Evolutionary conservation across 2,329 filamentous ascomycete species (phyloP), one percentile per base, ranked within the genome.

Genomic region (Fusarium penzigii): DNA sequence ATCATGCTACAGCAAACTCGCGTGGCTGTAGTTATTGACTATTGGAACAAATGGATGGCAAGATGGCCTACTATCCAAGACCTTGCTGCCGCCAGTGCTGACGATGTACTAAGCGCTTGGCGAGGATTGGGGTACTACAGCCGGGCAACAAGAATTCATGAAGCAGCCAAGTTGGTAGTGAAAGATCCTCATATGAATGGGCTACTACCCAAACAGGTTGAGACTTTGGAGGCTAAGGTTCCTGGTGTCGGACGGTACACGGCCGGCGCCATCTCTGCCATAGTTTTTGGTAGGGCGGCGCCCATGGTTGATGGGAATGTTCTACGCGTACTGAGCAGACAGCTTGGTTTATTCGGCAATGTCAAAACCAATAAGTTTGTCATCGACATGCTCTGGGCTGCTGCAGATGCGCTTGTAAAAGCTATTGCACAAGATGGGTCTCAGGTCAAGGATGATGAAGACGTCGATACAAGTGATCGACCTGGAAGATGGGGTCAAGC

Each of bases 1-100:
- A 81, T 86, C 59, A 87, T 87, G 84, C 75, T 86, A 11, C 84
- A 87, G 66, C 84, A 87, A 68, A 87, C 84, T 2, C 80, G 84
- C 29, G 84, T 87, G 5, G 76, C 80, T 3, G 79, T 78, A 7
- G 84, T 86, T 1, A 79, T 85, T 17, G 81, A 79, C 44, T 87
- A 87, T 65, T 87, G 83, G 80, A 82, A 79, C 29, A 74, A 73
- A 1, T 87, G 84, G 84, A 84, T 84, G 72, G 72, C 67, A 1
- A 76, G 77, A 50, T 87, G 83, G 82, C 82, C 83, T 1, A 83
- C 81, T 0, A 77, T 86, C 3, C 73, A 75, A 2, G 77, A 80
- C 17, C 75, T 87, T 7, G 82, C 83, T 0, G 68, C 68, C 0
- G 84, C 84, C 1, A 61, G 69, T 1, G 64, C 77, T 6, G 81